A percentile compares a stretch with the other conserved stretches of the same genome.
phyloP scores from a whole-genome alignment of 2,329 filamentous ascomycete species.

The Colletotrichum sp. region DNA sequence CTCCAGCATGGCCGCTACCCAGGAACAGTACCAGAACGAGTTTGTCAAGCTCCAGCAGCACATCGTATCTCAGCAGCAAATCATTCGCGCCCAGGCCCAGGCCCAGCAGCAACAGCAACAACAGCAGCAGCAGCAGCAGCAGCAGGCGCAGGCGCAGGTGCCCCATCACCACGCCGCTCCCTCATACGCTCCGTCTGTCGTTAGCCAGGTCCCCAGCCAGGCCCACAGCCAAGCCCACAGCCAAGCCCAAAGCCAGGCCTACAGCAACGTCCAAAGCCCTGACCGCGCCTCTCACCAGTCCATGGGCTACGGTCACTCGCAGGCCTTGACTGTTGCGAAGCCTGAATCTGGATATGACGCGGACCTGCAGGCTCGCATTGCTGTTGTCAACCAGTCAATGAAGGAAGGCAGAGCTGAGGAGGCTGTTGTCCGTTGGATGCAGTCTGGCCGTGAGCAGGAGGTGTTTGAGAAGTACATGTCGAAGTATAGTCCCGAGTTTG shows the following conservation, averaged over 20 bases:
- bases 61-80: conserved; percentile 37
- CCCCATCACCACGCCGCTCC: conserved; percentile 12
- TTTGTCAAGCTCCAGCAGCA: conserved; percentile 62
- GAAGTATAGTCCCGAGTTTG: conserved; percentile 54
- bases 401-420: conserved; percentile 64
- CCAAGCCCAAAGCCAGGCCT: conserved; percentile 24
- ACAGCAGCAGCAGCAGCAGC: conserved; percentile 21
- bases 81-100: conserved; percentile 38
- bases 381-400: conserved; percentile 67
- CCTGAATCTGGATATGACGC: conserved; percentile 30
- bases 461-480: conserved; percentile 63
- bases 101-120: conserved; percentile 28
- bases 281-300: conserved; percentile 17
- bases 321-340: conserved; percentile 18
- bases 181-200: conserved; percentile 14
- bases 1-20: conserved; percentile 69
- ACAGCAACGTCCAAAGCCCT: conserved; percentile 23
- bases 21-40: conserved; percentile 71
- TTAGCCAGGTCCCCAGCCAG: conserved; percentile 18
- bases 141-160: conserved; percentile 15
- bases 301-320: conserved; percentile 20
- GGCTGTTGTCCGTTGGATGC: conserved; percentile 70
- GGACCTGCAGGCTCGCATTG: conserved; percentile 61
- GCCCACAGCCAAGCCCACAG: conserved; percentile 25
- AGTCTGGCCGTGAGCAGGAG: conserved; percentile 65